A percentile compares a stretch with the other conserved stretches of the same genome.
Conservation (phyloP, 2,329 filamentous ascomycete genomes). For the Sphaerostilbella broomeana region DNA sequence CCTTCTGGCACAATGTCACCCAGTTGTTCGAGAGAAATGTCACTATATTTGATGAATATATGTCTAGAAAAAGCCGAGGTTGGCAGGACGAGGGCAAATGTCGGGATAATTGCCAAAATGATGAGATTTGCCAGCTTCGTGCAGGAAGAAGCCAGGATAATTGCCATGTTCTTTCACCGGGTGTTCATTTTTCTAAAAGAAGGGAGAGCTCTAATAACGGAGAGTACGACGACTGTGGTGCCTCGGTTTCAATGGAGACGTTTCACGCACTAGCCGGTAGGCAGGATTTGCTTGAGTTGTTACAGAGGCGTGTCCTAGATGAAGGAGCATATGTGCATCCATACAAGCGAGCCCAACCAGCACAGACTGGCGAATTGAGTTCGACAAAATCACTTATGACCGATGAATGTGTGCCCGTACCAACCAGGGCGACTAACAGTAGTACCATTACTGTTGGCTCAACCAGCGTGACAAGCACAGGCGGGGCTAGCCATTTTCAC, state of each 20-base stretch:
- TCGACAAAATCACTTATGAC: too few species aligned
- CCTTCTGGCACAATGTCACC: constrained; percentile 55
- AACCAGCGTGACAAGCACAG: too few species aligned
- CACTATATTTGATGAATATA: constrained; percentile 39
- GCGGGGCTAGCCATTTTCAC: too few species aligned
- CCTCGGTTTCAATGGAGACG: constrained; percentile 22
- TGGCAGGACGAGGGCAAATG: constrained; percentile 37
- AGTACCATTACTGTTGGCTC: too few species aligned
- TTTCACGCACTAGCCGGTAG: constrained; percentile 22
- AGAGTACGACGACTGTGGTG: constrained; percentile 25
- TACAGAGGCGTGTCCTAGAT: too few species aligned
- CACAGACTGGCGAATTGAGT: too few species aligned
- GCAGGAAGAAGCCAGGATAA: constrained; percentile 47
- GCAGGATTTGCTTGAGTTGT: constrained; percentile 19
- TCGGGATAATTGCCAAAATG: constrained; percentile 33
- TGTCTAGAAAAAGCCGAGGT: constrained; percentile 41
- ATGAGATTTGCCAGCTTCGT: constrained; percentile 47
- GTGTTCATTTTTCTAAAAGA: constrained; percentile 30
- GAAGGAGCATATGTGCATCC: too few species aligned
- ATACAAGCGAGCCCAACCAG: too few species aligned
- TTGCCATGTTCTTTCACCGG: constrained; percentile 35
- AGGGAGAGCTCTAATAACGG: constrained; percentile 17
- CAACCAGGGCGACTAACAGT: too few species aligned
- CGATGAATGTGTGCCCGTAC: too few species aligned
- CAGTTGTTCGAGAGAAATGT: constrained; percentile 37